phyloP scores from a whole-genome alignment of 2,329 filamentous ascomycete genomes.

The Mycosphaerella sp. region DNA sequence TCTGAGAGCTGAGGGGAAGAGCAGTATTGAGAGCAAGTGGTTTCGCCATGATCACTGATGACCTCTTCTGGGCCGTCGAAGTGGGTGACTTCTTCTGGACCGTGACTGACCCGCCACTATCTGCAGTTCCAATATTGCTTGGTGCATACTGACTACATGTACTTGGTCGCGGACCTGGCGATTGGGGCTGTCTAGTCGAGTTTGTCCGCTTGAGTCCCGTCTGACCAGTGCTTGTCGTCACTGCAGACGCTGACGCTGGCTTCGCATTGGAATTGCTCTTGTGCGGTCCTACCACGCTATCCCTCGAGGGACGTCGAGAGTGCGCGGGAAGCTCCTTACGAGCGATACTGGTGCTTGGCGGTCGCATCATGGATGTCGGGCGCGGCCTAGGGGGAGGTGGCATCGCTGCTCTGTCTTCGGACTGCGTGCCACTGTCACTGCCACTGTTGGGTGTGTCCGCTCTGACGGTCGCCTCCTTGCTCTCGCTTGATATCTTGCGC shows the following conservation, averaged over 20 bases:
- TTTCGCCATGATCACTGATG: constrained; percentile 19
- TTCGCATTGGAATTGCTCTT: constrained; percentile 10
- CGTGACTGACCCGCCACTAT: constrained; percentile 6
- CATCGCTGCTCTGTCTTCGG: constrained; percentile 25
- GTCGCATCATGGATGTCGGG: constrained; percentile 18
- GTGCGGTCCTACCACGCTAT: constrained; percentile 6
- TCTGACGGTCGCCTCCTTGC: constrained; percentile 16
- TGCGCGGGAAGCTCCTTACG: constrained; percentile 15
- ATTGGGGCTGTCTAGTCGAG: constrained; percentile 26
- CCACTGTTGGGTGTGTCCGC: constrained; percentile 21
- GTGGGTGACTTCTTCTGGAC: constrained; percentile 8
- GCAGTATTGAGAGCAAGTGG: constrained; percentile 18
- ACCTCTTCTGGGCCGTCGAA: constrained; percentile 22
- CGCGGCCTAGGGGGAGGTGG: constrained; percentile 27
- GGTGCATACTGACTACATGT: constrained; percentile 14
- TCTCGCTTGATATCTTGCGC: constrained; percentile 22
- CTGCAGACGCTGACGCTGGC: background rate
- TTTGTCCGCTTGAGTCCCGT: constrained; percentile 19
- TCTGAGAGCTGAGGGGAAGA: constrained; percentile 8
- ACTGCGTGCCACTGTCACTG: constrained; percentile 12
- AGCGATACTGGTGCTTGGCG: constrained; percentile 17
- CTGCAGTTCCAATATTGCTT: constrained; percentile 12
- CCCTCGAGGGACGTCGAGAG: constrained; percentile 18
- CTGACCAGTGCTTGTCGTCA: background rate
- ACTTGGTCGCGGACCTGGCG: constrained; percentile 15